These are phyloP conservation scores for Pseudogymnoascus sp. DNA, from an alignment of 2,329 filamentous ascomycete genomes.

Conservation along the genomic window DNA sequence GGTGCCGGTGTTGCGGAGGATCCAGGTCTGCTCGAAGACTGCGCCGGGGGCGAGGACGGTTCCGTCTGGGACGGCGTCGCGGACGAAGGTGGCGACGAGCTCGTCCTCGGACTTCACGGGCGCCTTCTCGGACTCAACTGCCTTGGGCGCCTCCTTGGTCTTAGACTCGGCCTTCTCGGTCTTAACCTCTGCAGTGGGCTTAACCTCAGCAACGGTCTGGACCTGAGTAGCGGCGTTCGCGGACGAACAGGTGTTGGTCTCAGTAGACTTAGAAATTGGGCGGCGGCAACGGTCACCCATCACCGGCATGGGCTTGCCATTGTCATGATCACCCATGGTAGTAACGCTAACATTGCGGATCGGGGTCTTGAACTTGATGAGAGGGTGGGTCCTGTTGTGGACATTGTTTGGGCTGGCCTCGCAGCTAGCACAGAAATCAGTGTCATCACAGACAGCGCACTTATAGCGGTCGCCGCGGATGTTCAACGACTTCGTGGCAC, in stretches of 20 bases:
- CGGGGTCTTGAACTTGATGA: constrained; percentile 94
- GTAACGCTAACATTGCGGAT: constrained; percentile 81
- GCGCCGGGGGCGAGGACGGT: constrained; percentile 60
- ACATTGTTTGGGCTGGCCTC: constrained; percentile 76
- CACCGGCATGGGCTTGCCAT: constrained; percentile 53
- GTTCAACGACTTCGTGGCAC: constrained; percentile 58
- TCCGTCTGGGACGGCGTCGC: constrained; percentile 72
- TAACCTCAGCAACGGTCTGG: constrained; percentile 64
- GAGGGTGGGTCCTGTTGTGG: constrained; percentile 91
- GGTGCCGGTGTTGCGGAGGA: constrained; percentile 74
- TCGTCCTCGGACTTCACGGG: constrained; percentile 23
- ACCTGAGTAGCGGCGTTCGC: constrained; percentile 50
- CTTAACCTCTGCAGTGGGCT: constrained; percentile 40
- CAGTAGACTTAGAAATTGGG: constrained; percentile 37
- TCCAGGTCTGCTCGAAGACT: constrained; percentile 85
- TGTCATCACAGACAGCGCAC: constrained; percentile 90
- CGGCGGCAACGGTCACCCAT: constrained; percentile 56
- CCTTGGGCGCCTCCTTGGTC: constrained; percentile 17
- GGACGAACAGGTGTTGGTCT: constrained; percentile 38
- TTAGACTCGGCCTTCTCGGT: constrained; percentile 29
- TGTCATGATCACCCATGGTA: constrained; percentile 68
- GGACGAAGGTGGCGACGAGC: constrained; percentile 61
- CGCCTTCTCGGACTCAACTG: constrained; percentile 20
- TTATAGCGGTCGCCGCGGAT: constrained; percentile 90
- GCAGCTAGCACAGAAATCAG: constrained; percentile 90